phyloP scores from a whole-genome alignment of 225 moss, liverwort and hornwort genomes.

The Straminergon stramineum region DNA sequence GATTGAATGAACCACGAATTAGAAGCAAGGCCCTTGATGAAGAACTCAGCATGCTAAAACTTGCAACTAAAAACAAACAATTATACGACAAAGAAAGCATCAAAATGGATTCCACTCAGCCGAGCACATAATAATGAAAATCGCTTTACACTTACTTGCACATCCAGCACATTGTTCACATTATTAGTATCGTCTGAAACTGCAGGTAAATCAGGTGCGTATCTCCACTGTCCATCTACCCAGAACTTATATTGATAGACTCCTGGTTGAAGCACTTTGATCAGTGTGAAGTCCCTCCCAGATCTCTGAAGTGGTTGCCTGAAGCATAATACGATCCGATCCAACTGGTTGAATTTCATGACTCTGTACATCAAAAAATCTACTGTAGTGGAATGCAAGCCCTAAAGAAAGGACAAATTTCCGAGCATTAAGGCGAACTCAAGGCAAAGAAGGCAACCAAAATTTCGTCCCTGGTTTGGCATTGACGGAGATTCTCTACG shows the following conservation, averaged over 20 bases:
- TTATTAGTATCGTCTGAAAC: constrained; percentile 67
- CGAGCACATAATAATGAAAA: neutral
- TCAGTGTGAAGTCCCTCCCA: constrained; percentile 83
- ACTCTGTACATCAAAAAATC: neutral
- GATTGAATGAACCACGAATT: neutral
- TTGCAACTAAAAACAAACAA: neutral
- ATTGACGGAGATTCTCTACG: neutral
- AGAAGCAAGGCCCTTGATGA: neutral
- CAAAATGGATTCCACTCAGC: neutral
- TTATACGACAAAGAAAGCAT: neutral
- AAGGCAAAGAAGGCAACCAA: neutral
- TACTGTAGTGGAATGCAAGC: neutral
- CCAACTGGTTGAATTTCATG: neutral
- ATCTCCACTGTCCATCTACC: constrained; percentile 80
- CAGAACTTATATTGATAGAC: constrained; percentile 91
- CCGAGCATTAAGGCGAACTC: neutral
- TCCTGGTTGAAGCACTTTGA: constrained; percentile 89
- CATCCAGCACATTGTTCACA: constrained; percentile 84
- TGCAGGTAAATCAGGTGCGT: constrained; percentile 55
- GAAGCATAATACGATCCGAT: constrained; percentile 9
- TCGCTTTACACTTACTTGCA: constrained; percentile 53
- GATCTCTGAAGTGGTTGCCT: constrained; percentile 83
- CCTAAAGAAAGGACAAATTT: neutral
- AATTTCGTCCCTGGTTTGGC: neutral
- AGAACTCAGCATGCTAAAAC: neutral